These are phyloP conservation scores for Phyllostachys edulis DNA, from an alignment of 176 grass and related monocot genomes.

Conservation along the genomic window DNA sequence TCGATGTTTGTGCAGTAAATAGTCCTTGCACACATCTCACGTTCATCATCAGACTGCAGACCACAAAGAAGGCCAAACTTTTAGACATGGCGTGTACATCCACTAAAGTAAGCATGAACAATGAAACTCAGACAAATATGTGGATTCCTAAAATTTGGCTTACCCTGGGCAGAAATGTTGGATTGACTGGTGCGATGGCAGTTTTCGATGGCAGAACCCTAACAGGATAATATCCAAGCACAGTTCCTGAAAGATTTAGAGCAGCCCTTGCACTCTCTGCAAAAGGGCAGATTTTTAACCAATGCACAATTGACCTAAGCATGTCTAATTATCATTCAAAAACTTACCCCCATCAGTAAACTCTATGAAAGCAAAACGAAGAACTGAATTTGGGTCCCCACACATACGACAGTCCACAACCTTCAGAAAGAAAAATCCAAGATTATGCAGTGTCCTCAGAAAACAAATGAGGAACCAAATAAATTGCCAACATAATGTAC, in stretches of 20 bases:
- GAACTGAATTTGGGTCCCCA: conserved; percentile 96
- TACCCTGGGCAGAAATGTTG: conserved; percentile 92
- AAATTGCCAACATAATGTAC: conserved; percentile 23
- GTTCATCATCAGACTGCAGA: conserved; percentile 91
- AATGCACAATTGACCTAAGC: conserved; percentile 17
- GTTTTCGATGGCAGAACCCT: conserved; percentile 96
- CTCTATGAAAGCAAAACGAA: conserved; percentile 99
- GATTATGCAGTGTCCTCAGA: conserved; percentile 10
- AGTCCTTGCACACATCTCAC: conserved; percentile 98
- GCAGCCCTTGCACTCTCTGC: conserved; percentile 85
- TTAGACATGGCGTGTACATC: conserved; percentile 19
- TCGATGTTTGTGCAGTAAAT: conserved; percentile 99
- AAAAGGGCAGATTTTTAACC: conserved; percentile 28
- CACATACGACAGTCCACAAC: conserved; percentile 99
- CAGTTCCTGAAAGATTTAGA: conserved; percentile 86
- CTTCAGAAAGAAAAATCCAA: conserved; percentile 39
- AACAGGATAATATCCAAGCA: conserved; percentile 98
- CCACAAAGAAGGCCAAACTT: neutral
- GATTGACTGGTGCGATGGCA: conserved; percentile 96
- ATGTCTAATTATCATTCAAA: conserved; percentile 23
- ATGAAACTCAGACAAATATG: neutral
- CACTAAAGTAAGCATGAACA: neutral
- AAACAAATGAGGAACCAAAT: conserved; percentile 13
- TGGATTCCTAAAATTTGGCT: conserved; percentile 26
- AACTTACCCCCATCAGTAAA: conserved; percentile 96